Evolutionary conservation across 345 rosid genomes (phyloP).

Genomic region (Syzygium jambos): DNA sequence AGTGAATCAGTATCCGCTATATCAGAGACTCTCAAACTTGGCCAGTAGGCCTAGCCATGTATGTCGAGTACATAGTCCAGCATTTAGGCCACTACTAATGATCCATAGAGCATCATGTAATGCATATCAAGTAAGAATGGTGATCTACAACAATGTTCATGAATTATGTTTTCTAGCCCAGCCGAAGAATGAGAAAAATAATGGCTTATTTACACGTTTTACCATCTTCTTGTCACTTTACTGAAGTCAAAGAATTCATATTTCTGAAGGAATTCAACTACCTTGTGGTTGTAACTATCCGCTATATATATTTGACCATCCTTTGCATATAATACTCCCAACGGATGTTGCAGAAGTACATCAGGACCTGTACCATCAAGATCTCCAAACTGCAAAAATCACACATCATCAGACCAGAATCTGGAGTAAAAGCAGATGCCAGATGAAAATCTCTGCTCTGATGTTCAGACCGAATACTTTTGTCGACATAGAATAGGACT

Average conservation of each 20-base stretch:
- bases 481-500: not conserved
- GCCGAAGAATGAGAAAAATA: not conserved
- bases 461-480: not conserved
- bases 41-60: not conserved
- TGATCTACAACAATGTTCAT: not conserved
- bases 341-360: constrained; percentile 89
- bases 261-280: constrained; percentile 1
- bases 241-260: not conserved
- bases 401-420: not conserved
- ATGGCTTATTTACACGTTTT: not conserved
- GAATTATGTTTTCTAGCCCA: not conserved
- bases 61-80: not conserved
- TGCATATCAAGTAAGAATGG: not conserved
- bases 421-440: not conserved
- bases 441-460: not conserved
- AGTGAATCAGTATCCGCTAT: not conserved
- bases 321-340: constrained; percentile 68
- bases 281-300: constrained; percentile 98
- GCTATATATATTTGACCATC: constrained; percentile 74
- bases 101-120: not conserved
- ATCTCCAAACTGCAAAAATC: constrained; percentile 72
- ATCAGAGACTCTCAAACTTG: not conserved
- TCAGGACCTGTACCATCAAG: constrained; percentile 84
- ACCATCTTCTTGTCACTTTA: not conserved
- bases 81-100: not conserved